Evolutionary conservation across 352 stramenopile species (phyloP), one percentile per base, ranked within the genome.

Genomic region (Phytophthora chlamydospora): DNA sequence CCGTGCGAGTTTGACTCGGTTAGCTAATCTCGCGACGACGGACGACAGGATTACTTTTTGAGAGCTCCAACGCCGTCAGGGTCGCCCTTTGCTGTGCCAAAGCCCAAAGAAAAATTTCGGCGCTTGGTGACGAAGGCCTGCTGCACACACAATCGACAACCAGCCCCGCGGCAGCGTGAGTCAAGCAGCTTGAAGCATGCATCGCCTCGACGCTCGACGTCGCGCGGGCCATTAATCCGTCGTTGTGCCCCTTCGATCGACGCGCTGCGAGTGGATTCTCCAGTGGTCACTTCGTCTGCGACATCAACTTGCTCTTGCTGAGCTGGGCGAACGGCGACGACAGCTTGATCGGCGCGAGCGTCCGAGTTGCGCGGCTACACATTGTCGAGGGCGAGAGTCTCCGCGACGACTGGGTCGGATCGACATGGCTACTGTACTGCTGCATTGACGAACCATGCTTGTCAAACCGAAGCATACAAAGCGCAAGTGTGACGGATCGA

Each of bases 241-340:
- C 53, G 46, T 47, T n/a, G 52, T 63, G 44, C 39, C 60, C 35
- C 53, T 68, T 64, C 60, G 45, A 63, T 68, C 49, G 60, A 63
- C 60, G 53, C 24, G 38, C 58, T 16, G 31, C 14, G 46, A 63
- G 17, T 68, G 60, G 60, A 68, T 68, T 68, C 50, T 67, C 38
- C 12, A 33, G 33, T 42, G 43, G 27, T 50, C 54, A 31, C 11
- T 58, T 49, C 39, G 39, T 51, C 34, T 12, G 35, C 14, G 48
- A 39, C 34, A 24, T 3, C 21, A 24, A 24, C 21, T 24, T 24
- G 21, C 21, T 29, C 24, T 59, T 27, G 34, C 45, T 57, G 55
- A 63, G 55, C 44, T 36, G 56, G 43, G 44, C 54, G 17, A 41
- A 29, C 13, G 40, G 33, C 31, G 19, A 60, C 52, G 32, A 31